phyloP scores from a whole-genome alignment of 257 asterid species.

The Solanum chiquidenum region DNA sequence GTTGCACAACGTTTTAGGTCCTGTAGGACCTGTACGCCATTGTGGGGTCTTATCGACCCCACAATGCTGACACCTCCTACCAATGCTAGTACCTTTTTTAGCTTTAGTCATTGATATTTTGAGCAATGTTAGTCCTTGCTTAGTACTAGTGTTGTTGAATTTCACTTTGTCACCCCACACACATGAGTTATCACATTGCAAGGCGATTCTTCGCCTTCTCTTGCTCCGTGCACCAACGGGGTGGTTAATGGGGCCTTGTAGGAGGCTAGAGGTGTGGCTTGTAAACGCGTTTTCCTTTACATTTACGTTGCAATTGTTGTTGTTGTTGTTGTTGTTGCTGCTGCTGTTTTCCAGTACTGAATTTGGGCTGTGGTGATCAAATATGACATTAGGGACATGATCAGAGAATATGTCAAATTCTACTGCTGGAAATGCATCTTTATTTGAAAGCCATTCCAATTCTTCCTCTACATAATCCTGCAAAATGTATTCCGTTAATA shows the following conservation, averaged over 20 bases:
- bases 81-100: slow-evolving; percentile 14
- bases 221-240: slow-evolving; percentile 61
- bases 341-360: slow-evolving; percentile 61
- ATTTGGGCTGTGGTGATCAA: slow-evolving; percentile 57
- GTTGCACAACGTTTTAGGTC: slow-evolving; percentile 75
- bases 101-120: slow-evolving; percentile 1
- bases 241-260: slow-evolving; percentile 36
- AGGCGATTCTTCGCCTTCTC: slow-evolving; percentile 18
- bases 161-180: slow-evolving; percentile 14
- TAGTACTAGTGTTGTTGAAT: slow-evolving; percentile 8
- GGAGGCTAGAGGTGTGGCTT: slow-evolving; percentile 32
- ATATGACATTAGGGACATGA: slow-evolving; percentile 16
- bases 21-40: slow-evolving; percentile 89
- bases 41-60: slow-evolving; percentile 80
- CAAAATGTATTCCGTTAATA: not conserved
- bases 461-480: slow-evolving; percentile 48
- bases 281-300: slow-evolving; percentile 19
- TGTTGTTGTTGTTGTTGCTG: slow-evolving; percentile 13
- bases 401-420: slow-evolving; percentile 50
- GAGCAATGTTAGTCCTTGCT: slow-evolving; percentile 16
- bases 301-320: slow-evolving; percentile 10
- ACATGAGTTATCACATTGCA: slow-evolving; percentile 9
- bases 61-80: slow-evolving; percentile 75
- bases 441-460: slow-evolving; percentile 77
- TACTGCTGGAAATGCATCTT: slow-evolving; percentile 72